Conservation (phyloP, 345 rosid genomes). For the Rhodamnia rubescens region DNA sequence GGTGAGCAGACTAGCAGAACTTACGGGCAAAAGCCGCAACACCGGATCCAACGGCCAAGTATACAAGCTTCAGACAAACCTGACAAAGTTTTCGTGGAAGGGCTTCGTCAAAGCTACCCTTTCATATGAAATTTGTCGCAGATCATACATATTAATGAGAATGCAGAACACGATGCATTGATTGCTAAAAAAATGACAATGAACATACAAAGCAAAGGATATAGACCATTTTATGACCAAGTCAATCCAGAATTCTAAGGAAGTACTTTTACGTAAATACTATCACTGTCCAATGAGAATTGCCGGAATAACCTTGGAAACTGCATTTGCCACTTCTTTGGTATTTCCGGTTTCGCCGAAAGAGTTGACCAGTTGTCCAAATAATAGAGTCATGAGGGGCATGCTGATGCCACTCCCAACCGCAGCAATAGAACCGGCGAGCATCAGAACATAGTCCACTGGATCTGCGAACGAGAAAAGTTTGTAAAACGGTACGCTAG, state of each 20-base stretch:
- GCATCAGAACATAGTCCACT: constrained; percentile 39
- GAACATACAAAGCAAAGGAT: not conserved
- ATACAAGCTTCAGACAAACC: constrained; percentile 59
- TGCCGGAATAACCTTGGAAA: constrained; percentile 20
- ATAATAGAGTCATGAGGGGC: constrained; percentile 54
- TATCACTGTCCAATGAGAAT: not conserved
- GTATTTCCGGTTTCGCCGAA: constrained; percentile 29
- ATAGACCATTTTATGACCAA: not conserved
- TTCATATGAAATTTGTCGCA: not conserved
- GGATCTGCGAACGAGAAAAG: constrained; percentile 64
- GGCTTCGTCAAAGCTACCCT: not conserved
- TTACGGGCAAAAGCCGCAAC: constrained; percentile 66
- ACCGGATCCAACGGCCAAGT: constrained; percentile 48
- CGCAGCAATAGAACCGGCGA: constrained; percentile 46
- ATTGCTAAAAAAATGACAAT: not conserved
- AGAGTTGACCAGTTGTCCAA: constrained; percentile 39
- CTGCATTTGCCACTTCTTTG: constrained; percentile 19
- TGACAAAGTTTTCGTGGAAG: constrained; percentile 2
- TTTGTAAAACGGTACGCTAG: constrained; percentile 19
- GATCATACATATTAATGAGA: not conserved
- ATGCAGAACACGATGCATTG: too few species aligned
- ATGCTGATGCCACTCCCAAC: constrained; percentile 43
- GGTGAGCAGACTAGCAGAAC: not conserved
- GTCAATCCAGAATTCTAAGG: too few species aligned
- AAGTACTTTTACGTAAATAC: too few species aligned